Base-by-base conservation (phyloP, 306 rosid genomes). In the Vigna mungo region DNA sequence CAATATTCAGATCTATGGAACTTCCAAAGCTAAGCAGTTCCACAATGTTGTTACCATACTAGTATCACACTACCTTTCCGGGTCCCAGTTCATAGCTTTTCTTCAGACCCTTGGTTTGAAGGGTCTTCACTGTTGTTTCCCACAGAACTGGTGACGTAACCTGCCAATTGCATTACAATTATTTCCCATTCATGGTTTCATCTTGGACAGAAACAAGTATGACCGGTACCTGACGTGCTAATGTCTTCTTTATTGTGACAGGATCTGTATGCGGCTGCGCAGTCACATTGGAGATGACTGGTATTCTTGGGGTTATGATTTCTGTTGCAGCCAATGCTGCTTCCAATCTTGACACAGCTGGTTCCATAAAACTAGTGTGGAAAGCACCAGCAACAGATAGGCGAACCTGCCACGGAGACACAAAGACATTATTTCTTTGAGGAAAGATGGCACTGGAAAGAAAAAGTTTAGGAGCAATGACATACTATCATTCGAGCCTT, bases 401-500 rank as follows among this genome's bases (percentile, higher is more conserved):
- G 44, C 98, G 96, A 34, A 96, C 98, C 99, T 96, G 90, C 79
- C 74, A 32, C 68, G 14, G 12, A 16, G 44, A 43, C 15, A 60
- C 18, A 60, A 17, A 3, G 49, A 79, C 54, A 46, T 85, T 74
- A 85, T 53, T 65, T 72, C 73, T 65, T 72, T 20, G 72, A 32
- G 16, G 58, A 14, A 69, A 83, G 48, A 60, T 51, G 68, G 21
- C 48, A 56, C 3, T 1, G 44, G 71, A 79, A 68, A 41, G 63
- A 56, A 7, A 1, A 54, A 61, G 51, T 70, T 62, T 16, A 21
- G 67, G 80, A 61, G 76, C 23, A 59, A 4, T 21, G 25, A 25
- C 82, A 43, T 89, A 96, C 99, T 75, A 97, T 92, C 99, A 92
- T 96, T 76, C 99, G 91, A 82, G 99, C 99, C 89, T 96, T 92